Base-by-base conservation (phyloP, 805 yeast species). In the Komagataella mondaviorum region DNA sequence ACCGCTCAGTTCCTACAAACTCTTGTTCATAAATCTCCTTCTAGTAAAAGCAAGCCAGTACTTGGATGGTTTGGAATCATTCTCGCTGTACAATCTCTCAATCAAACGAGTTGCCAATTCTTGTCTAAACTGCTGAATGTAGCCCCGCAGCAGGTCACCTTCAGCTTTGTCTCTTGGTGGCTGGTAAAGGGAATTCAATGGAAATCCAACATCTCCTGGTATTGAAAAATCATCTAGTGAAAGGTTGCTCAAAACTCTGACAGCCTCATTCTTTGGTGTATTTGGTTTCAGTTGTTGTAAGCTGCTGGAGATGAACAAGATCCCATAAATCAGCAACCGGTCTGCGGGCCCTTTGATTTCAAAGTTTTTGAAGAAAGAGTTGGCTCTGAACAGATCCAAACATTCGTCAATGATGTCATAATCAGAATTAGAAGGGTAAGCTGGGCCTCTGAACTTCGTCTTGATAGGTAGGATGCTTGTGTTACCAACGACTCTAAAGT, bases 311-410 rank as follows among this genome's bases (percentile, higher is more conserved):
- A 88, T 80, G 65, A 79, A 93, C 54, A 93, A 71, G 51, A 93
- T 93, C 18, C 99, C 99, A 65, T 93, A 93, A 59, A 95, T 90
- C 54, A 93, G 72, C 8, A 91, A 77, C 57, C 99, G 77, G 65
- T 93, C 99, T 3, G 96, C 85, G 20, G 95, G 86, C 10, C 96
- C 96, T 66, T 88, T 88, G 71, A 93, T 90, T 70, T 93, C 99
- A 65, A 93, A 93, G 73, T 93, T 93, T 65, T 87, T 85, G 78
- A 93, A 93, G 69, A 93, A 91, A 10, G 96, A 86, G 67, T 93
- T 93, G 59, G 97, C 96, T 57, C 99, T 76, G 69, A 93, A 93
- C 51, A 93, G 74, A 67, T 93, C 98, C 51, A 93, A 70, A 23
- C 82, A 76, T 66, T 93, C 99, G 65, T 93, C 99, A 52, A 87